phyloP scores from a whole-genome alignment of 805 yeast species.

The Metschnikowia sp. region DNA sequence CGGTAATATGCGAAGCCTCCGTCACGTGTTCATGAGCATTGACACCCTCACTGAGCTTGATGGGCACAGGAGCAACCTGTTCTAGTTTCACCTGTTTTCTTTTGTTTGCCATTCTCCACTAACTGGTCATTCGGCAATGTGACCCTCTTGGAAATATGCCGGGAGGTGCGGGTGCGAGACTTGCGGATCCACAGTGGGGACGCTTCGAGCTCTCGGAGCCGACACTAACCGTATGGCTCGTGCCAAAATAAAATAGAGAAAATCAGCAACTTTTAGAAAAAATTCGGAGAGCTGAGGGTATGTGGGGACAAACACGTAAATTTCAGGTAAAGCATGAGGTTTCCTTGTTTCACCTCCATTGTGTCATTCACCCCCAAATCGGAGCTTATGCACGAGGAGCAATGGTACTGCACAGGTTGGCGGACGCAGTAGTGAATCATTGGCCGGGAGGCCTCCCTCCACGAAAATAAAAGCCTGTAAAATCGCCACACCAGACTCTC shows the following conservation, averaged over 20 bases:
- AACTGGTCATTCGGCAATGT: too few relatives aligned
- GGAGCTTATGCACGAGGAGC: background rate
- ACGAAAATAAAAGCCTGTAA: conserved; percentile 1
- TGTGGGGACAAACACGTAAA: too few relatives aligned
- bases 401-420: background rate
- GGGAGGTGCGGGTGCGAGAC: conserved; percentile 3
- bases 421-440: conserved; percentile 1
- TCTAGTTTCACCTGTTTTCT: conserved; percentile 20
- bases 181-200: background rate
- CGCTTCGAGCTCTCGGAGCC: too few relatives aligned
- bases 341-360: too few relatives aligned
- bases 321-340: too few relatives aligned
- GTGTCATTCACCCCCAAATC: too few relatives aligned
- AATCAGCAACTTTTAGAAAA: too few relatives aligned
- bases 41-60: conserved; percentile 28
- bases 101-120: conserved; percentile 1
- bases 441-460: background rate
- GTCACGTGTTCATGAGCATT: conserved; percentile 16
- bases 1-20: conserved; percentile 33
- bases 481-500: background rate
- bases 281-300: too few relatives aligned
- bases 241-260: too few relatives aligned
- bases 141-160: background rate
- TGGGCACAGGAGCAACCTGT: conserved; percentile 36
- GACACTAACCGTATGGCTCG: too few relatives aligned